phyloP scores from a whole-genome alignment of 495 filamentous ascomycete species.

The Xylaria nigripes region DNA sequence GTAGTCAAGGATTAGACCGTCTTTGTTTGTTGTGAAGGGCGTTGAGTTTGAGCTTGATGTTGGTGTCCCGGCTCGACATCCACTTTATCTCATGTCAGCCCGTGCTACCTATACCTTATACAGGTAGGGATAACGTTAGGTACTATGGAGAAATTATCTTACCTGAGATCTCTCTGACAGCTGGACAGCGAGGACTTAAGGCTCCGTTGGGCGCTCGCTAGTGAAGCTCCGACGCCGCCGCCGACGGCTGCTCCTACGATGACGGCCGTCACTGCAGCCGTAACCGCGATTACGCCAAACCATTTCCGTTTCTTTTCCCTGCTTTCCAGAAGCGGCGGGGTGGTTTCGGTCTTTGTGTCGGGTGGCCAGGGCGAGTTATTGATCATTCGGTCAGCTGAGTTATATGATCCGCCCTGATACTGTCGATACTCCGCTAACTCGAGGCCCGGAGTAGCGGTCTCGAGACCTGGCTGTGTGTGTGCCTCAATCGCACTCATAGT shows the following conservation, averaged over 20 bases:
- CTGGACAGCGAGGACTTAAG: background rate
- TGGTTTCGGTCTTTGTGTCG: too few relatives aligned
- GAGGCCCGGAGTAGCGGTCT: background rate
- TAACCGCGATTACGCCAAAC: background rate
- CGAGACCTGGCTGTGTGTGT: background rate
- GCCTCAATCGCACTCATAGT: background rate
- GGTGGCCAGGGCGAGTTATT: too few relatives aligned
- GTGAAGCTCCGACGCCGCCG: background rate
- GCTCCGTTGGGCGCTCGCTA: background rate
- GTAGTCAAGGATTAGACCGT: background rate
- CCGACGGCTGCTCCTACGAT: background rate
- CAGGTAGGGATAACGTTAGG: background rate
- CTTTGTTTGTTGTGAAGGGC: background rate
- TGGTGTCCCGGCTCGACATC: background rate
- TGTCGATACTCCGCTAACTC: background rate
- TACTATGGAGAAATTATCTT: background rate
- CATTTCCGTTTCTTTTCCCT: background rate
- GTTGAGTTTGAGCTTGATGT: background rate
- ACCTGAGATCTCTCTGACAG: background rate
- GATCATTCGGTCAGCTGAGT: background rate
- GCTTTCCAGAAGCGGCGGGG: background rate
- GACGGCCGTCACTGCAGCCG: background rate
- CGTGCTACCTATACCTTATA: background rate
- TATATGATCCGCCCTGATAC: background rate
- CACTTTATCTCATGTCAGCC: background rate